Evolutionary conservation across 2,329 filamentous ascomycete species (phyloP).

Genomic region (Xylaria sp.): DNA sequence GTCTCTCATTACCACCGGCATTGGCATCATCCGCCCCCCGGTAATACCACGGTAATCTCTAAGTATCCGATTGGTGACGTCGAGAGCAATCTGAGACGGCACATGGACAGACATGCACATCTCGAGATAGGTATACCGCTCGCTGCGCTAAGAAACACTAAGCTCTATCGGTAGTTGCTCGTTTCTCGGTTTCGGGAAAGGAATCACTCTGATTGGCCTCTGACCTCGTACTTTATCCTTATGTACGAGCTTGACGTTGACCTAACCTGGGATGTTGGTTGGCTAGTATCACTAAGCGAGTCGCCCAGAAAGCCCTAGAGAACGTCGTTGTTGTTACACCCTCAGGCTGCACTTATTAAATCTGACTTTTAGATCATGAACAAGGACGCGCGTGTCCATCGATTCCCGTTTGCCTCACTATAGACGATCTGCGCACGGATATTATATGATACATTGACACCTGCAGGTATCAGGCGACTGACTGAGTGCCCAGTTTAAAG

Average conservation of each 20-base stretch:
- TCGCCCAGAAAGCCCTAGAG: not conserved
- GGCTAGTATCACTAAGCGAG: not conserved
- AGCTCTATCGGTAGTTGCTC: not conserved
- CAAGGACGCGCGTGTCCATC: not conserved
- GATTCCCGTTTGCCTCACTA: not conserved
- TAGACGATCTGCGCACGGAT: not conserved
- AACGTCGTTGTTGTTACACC: not conserved
- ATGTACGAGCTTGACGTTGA: conserved; percentile 4
- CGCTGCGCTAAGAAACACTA: conserved; percentile 7
- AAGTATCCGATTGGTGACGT: conserved; percentile 18
- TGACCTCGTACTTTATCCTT: conserved; percentile 10
- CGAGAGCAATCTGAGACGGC: not conserved
- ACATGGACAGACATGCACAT: not conserved
- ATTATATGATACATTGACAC: not conserved
- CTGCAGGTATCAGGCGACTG: not conserved
- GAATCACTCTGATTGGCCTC: conserved; percentile 10
- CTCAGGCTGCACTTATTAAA: no score
- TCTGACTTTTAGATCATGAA: not conserved
- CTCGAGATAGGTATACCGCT: conserved; percentile 10
- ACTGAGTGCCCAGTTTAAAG: not conserved
- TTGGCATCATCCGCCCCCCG: conserved; percentile 9
- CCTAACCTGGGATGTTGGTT: not conserved
- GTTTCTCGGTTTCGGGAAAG: conserved; percentile 3
- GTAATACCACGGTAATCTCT: conserved; percentile 1
- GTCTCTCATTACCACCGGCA: conserved; percentile 13